These are phyloP conservation scores for Citrus mangshanensis DNA, from an alignment of 345 rosid genomes.

Conservation along the genomic window DNA sequence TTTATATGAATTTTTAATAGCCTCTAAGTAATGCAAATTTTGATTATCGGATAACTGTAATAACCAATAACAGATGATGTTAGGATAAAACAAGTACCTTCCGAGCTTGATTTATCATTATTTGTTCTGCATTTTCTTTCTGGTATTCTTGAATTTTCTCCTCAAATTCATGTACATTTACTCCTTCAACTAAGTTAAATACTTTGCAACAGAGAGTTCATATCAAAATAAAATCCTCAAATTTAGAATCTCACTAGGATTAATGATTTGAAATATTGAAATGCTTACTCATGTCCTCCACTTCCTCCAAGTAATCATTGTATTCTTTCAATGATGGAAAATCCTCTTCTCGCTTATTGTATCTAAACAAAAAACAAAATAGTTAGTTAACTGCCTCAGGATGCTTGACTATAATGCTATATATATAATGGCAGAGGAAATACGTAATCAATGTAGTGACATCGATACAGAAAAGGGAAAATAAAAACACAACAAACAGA, in stretches of 20 bases:
- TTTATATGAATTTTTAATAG: slow-evolving; percentile 11
- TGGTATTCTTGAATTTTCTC: slow-evolving; percentile 68
- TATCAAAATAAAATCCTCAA: neutral
- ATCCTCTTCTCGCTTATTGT: slow-evolving; percentile 86
- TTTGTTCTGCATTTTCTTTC: slow-evolving; percentile 84
- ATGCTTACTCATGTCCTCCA: slow-evolving; percentile 88
- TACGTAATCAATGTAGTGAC: neutral
- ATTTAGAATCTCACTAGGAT: neutral
- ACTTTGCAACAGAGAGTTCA: slow-evolving; percentile 37
- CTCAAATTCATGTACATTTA: slow-evolving; percentile 69
- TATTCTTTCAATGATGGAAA: slow-evolving; percentile 74
- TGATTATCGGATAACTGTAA: neutral
- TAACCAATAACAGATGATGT: neutral
- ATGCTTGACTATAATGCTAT: neutral
- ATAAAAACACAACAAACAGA: neutral
- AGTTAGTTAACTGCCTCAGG: neutral
- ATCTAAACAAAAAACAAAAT: slow-evolving; percentile 39
- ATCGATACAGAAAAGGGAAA: neutral
- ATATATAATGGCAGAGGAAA: neutral
- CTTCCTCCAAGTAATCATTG: slow-evolving; percentile 94
- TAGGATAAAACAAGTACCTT: slow-evolving; percentile 45
- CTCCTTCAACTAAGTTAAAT: slow-evolving; percentile 67
- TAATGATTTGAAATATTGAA: slow-evolving; percentile 18
- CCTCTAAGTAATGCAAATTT: neutral
- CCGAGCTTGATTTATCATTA: slow-evolving; percentile 75